Evolutionary conservation across 129 eudicot species (phyloP), one percentile per base, ranked within the genome.

Genomic region (carrot (Daucus carota)): DNA sequence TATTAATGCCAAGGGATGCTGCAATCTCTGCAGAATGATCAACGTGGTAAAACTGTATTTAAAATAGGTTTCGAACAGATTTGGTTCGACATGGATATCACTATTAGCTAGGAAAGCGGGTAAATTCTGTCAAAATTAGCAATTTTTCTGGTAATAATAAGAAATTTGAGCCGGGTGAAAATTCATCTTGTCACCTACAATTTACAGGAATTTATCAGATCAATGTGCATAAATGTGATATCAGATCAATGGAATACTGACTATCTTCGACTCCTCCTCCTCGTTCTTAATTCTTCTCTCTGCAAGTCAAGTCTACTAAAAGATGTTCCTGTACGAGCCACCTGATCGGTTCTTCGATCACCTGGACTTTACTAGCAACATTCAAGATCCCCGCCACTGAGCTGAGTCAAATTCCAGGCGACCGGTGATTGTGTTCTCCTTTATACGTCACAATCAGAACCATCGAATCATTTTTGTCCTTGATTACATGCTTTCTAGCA

Each of bases 401-500:
- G 29, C 63, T 54, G 2, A 24, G 14, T 24, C 31, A 10, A 57
- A n/a, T 10, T 26, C 24, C 6, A n/a, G 65, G 65, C 15, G 24
- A n/a, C 3, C 65, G 46, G 13, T 92, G 96, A 17, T 76, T 67
- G 82, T 90, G 98, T 45, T 90, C 98, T 76, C 98, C 93, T 80
- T 76, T 96, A 86, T 92, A 92, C 0, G 94, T 90, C 40, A 92
- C 92, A 12, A 90, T 80, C 60, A 92, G 84, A 87, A 86, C 84
- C 83, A 84, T 80, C 8, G 92, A 85, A 80, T 92, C 90, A 13
- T 85, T 88, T 20, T 47, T 16, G 0, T 93, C 92, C 77, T 90
- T 42, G 73, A 84, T 93, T 73, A 92, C 93, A 66, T 92, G 87
- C 80, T 92, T 92, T 78, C 91, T 87, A 36, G 97, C 97, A 50